phyloP scores from a whole-genome alignment of 1,284 basidiomycete genomes.

The Leccinum griseonigrum region DNA sequence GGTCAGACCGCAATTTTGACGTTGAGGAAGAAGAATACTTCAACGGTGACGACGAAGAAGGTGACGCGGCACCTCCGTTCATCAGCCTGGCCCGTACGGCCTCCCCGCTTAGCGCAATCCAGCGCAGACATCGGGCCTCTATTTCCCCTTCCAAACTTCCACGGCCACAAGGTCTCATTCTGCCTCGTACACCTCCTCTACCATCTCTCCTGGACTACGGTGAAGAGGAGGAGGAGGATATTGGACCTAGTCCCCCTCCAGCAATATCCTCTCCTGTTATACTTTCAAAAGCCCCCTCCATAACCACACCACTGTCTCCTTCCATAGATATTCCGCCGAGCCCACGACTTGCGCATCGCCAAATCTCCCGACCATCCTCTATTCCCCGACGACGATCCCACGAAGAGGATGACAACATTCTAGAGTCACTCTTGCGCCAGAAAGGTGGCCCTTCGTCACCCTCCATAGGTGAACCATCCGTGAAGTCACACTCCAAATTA shows the following conservation, averaged over 20 bases:
- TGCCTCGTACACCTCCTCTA: constrained; percentile 49
- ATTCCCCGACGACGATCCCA: constrained; percentile 38
- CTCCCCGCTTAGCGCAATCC: constrained; percentile 42
- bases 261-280: constrained; percentile 8
- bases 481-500: constrained; percentile 38
- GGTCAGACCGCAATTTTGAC: constrained; percentile 52
- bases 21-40: constrained; percentile 90
- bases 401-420: constrained; percentile 48
- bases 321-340: constrained; percentile 35
- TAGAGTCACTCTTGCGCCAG: constrained; percentile 51
- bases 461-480: constrained; percentile 32
- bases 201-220: constrained; percentile 70
- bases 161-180: constrained; percentile 36
- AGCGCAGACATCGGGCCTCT: constrained; percentile 55
- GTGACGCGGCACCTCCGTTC: constrained; percentile 34
- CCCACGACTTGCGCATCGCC: constrained; percentile 42
- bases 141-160: constrained; percentile 38
- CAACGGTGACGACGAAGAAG: constrained; percentile 68
- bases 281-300: constrained; percentile 11
- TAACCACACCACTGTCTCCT: constrained; percentile 23
- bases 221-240: constrained; percentile 42
- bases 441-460: constrained; percentile 44
- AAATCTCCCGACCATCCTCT: constrained; percentile 35
- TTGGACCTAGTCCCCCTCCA: constrained; percentile 21
- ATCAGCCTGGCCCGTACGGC: constrained; percentile 39